These are phyloP conservation scores for Peronospora destructor DNA, from an alignment of 352 stramenopile species.

Conservation along the genomic window DNA sequence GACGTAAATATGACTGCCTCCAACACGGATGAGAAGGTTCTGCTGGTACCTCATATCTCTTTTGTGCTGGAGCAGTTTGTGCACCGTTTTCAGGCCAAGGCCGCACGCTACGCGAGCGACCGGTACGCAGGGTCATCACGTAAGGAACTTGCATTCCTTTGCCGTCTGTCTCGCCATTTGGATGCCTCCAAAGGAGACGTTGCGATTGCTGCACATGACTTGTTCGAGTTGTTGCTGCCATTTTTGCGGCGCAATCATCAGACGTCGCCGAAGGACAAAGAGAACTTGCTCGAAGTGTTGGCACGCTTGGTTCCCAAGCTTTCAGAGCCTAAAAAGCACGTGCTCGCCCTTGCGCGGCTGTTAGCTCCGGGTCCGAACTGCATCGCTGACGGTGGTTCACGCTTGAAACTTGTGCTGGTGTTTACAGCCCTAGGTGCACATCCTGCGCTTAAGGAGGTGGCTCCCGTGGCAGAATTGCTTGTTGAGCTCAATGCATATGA, in stretches of 20 bases:
- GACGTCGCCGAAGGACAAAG: constrained; percentile 61
- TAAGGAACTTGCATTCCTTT: constrained; percentile 78
- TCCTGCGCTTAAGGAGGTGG: constrained; percentile 25
- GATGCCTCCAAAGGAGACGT: constrained; percentile 30
- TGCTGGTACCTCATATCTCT: constrained; percentile 69
- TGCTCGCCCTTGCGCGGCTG: constrained; percentile 67
- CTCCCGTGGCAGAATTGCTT: constrained; percentile 41
- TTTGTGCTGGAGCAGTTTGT: constrained; percentile 81
- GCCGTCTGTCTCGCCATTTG: constrained; percentile 63
- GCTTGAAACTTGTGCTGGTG: constrained; percentile 58
- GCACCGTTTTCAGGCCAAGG: constrained; percentile 72
- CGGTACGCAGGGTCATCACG: constrained; percentile 74
- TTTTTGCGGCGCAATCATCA: constrained; percentile 82
- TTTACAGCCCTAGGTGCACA: constrained; percentile 61
- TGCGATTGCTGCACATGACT: constrained; percentile 45
- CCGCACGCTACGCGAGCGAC: constrained; percentile 63
- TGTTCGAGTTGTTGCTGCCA: constrained; percentile 81
- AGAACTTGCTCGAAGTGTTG: constrained; percentile 76
- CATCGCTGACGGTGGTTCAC: constrained; percentile 49
- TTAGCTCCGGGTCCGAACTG: constrained; percentile 71
- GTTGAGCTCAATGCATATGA: constrained; percentile 73
- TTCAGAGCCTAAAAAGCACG: constrained; percentile 61
- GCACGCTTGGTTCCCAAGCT: constrained; percentile 71
- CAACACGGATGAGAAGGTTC: constrained; percentile 2
- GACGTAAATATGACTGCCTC: constrained; percentile 14